Base-by-base conservation (phyloP, 2,329 filamentous ascomycete species). In the Herpotrichia juniperi region DNA sequence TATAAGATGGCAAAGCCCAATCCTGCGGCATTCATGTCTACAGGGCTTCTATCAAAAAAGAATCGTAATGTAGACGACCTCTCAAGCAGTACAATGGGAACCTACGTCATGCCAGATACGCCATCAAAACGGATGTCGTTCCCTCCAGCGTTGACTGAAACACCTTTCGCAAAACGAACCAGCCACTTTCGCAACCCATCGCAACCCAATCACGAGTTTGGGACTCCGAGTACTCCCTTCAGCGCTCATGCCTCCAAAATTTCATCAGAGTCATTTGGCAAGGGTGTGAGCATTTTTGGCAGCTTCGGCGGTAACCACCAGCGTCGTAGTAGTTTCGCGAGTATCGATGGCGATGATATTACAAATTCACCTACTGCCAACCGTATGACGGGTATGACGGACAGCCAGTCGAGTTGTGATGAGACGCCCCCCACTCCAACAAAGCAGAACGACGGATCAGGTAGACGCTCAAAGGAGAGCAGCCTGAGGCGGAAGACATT, bases 341-440 rank as follows among this genome's bases (percentile, higher is more conserved):
- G 91, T 68, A 78, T 93, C 39, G 90, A 96, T 64, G 88, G 87
- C 19, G 91, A 93, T 34, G 90, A 96, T 44, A 77, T 82, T 51
- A 81, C 83, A 59, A 78, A 82, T 59, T 83, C 84, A 43, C 78
- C 88, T 63, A 80, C 79, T 12, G 79, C 76, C n/a, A 79, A 77
- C 35, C 74, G 78, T 22, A 72, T 73, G 50, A 69, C 77, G 26
- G 84, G 78, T 22, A 72, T 73, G 50, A 69, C 77, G 26, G 84
- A 86, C 51, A 82, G 79, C 58, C 84, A 87, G 61, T 68, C 77
- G 4, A 80, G 81, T 47, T 79, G 76, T 16, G 90, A 93, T 32
- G 92, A 96, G 44, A 79, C 93, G 51, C 93, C 93, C n/a, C 93
- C 93, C 1, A 99, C 94, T 1, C 94, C 94, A 1, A 97, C 94